Evolutionary conservation across 1,284 basidiomycete genomes (phyloP), one percentile per base, ranked within the genome.

Genomic region (Cryptococcus deneoformans): DNA sequence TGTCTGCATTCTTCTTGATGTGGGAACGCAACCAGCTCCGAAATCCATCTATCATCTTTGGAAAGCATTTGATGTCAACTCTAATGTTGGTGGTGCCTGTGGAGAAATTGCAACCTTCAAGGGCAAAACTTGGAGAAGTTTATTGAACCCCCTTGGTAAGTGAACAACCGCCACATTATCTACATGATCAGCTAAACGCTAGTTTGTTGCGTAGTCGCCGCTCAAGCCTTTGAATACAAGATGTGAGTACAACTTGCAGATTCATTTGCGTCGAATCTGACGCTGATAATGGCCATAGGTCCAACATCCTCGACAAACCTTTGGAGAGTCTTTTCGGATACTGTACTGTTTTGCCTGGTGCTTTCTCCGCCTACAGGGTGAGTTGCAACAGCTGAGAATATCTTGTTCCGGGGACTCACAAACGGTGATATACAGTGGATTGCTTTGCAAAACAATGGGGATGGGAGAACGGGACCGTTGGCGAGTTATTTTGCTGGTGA

Each of bases 401-500:
- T 74, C 79, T 84, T 6, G 40, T 43, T 16, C 1, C 16, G 7
- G 14, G 1, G 14, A 44, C n/a, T 44, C 43, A 12, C 20, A 29
- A 4, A 29, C 29, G 29, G 29, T 44, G 43, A 44, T 24, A 12
- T 29, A 14, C 35, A 76, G 71, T 75, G 71, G 68, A 74, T 75
- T 20, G 81, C 81, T 3, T 76, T 83, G 54, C 80, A 92, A 75
- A 98, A 99, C 69, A 85, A 95, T 74, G 85, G 87, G 57, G 81
- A 84, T 42, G 94, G 93, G 0, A 42, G 11, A 12, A 80, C 84
- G 20, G 96, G 95, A 0, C 96, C 96, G 0, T 80, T 99, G 0
- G 89, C 90, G 0, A 92, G 89, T 0, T 99, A 99, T 77, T 99
- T 99, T 82, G 93, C 96, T 73, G 95, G 96, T 35, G 96, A 99